Base-by-base conservation (phyloP, 805 yeast genomes). In the Hanseniaspora pseudoguilliermondii region DNA sequence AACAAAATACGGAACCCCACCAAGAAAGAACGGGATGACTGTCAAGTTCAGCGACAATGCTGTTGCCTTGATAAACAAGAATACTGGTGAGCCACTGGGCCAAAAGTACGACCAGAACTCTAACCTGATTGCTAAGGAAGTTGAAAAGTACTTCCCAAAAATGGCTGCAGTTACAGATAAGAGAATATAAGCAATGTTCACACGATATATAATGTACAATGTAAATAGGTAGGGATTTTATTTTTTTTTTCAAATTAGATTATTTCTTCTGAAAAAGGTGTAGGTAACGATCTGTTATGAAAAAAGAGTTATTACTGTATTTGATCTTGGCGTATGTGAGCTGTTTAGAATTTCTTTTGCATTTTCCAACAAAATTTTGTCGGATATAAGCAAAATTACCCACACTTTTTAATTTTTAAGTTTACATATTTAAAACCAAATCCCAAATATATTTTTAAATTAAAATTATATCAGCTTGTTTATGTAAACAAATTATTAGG, bases 11-110 rank as follows among this genome's bases (percentile, higher is more conserved):
- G 69, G 70, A 47, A 80, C 81, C 55, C 79, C 79, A 59, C 76
- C 77, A 64, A 80, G 98, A 66, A 77, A 83, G 3, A 97, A 93
- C 67, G 98, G 98, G 3, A 77, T 95, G 2, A 81, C 81, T 23
- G 77, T 93, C 32, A 75, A 85, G 62, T 93, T 93, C 67, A 96
- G 90, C 67, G 98, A 93, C 71, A 93, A 91, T 69, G 98, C 98
- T 1, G 90, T 97, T 73, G 97, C 93, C 36, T 76, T 93, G 65
- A 80, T 91, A 59, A 90, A 93, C 73, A 91, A 91, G 71, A 85
- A 83, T 65, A 77, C 74, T 57, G 84, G 86, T 32, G 98, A 93
- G 66, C 96, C 97, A 10, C 76, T 93, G 52, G 98, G 97, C 18
- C 85, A 96, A 27, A 85, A 97, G 78, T 86, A 93, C 18, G 65